These are phyloP conservation scores for Ophiocordyceps australis DNA, from an alignment of 2,329 filamentous ascomycete species.

Conservation along the genomic window DNA sequence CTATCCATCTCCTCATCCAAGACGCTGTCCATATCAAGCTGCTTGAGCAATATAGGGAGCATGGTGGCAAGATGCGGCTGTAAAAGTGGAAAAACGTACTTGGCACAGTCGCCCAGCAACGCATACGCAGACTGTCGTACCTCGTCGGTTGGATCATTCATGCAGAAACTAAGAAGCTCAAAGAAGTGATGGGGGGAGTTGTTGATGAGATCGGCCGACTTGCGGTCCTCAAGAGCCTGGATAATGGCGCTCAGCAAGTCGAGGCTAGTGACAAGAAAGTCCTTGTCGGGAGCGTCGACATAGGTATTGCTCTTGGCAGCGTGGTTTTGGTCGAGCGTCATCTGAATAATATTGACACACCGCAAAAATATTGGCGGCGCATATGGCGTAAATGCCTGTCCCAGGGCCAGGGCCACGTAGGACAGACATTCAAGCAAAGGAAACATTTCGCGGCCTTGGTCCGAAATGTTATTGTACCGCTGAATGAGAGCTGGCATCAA, in stretches of 20 bases:
- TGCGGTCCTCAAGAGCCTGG: constrained; percentile 60
- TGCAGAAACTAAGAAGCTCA: constrained; percentile 75
- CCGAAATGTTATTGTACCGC: constrained; percentile 71
- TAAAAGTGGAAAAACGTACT: constrained; percentile 74
- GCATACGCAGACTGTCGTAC: constrained; percentile 94
- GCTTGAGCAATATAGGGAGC: constrained; percentile 66
- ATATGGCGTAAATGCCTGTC: constrained; percentile 66
- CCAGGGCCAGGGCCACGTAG: constrained; percentile 78
- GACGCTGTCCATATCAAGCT: constrained; percentile 67
- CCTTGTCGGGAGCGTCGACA: constrained; percentile 75
- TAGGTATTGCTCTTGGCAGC: constrained; percentile 48
- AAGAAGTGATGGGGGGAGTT: constrained; percentile 72
- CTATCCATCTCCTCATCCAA: constrained; percentile 67
- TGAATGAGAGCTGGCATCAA: constrained; percentile 87
- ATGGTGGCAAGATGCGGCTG: constrained; percentile 55
- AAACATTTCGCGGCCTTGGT: constrained; percentile 86
- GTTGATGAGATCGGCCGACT: constrained; percentile 60
- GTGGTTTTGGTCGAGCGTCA: constrained; percentile 70
- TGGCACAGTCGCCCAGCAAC: constrained; percentile 82
- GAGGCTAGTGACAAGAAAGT: constrained; percentile 88
- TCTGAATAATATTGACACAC: constrained; percentile 80
- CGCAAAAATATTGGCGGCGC: constrained; percentile 72
- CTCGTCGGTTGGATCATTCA: constrained; percentile 81
- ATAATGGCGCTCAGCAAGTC: constrained; percentile 88
- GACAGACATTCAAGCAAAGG: constrained; percentile 91